Evolutionary conservation across 768 basidiomycete genomes (phyloP), one percentile per base, ranked within the genome.

Genomic region (Naganishia kalamii): DNA sequence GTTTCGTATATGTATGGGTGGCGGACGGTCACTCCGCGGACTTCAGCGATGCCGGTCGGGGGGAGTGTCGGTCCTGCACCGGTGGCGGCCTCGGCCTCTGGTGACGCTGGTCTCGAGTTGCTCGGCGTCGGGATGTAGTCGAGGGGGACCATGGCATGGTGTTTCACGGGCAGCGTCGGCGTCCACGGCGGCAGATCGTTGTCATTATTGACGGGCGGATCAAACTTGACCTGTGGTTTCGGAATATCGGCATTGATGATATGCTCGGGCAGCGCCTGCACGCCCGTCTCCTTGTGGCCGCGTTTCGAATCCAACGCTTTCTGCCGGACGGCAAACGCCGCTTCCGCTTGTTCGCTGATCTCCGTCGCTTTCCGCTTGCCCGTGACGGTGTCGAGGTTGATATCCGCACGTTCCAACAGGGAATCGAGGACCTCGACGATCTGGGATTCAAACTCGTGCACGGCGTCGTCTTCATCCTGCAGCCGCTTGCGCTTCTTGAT

Each of bases 1-100:
- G 92, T 88, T 76, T 94, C 93, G 72, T 89, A 86, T 60, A 83
- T 85, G 77, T 98, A 98, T 0, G 92, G 92, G 78, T 94, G 74
- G 32, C 65, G 60, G 15, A 67, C 65, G 40, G 63, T 64, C 23
- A 52, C 52, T 11, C 62, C 62, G 23, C 54, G 33, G 54, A 57
- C 35, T 57, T 57, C 54, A 6, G 54, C 54, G 12, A 57, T 40
- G 25, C 54, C 54, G n/a, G 27, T 25, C 21, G 54, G 35, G 5
- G 35, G 10, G n/a, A 35, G 4, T 1, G 43, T 29, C 23, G 21
- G 4, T n/a, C 50, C 19, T 1, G 49, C 41, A 19, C 17, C 25
- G 21, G 43, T n/a, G 5, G 67, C 21, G 54, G 19, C 37, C 21
- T 57, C 54, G 27, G 61, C 27, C 8, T 62, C 50, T 4, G 68